Conservation (phyloP, 108 stramenopile species). For the Schizochytrium sp. region DNA sequence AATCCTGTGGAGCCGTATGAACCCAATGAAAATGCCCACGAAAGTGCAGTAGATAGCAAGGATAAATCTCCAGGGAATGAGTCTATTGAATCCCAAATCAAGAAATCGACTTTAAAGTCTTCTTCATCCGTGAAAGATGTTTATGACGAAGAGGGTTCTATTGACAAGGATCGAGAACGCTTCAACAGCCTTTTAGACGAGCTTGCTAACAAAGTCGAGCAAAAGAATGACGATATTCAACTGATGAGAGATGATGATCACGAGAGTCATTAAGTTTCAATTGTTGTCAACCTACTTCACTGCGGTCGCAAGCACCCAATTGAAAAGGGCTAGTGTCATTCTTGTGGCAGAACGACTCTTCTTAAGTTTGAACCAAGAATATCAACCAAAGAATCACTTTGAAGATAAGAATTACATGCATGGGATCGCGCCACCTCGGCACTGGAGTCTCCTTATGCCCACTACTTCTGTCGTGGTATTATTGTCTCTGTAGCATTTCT, state of each 20-base stretch:
- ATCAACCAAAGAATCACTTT: too few species aligned
- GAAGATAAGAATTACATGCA: too few species aligned
- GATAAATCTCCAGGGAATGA: neutral
- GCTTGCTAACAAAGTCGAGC: neutral
- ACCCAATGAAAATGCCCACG: neutral
- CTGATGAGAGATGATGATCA: conserved; percentile 29
- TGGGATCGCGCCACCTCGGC: too few species aligned
- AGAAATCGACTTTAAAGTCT: neutral
- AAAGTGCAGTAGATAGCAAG: neutral
- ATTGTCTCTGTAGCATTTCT: too few species aligned
- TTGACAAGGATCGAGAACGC: neutral
- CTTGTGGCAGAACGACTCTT: too few species aligned
- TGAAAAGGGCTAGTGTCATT: too few species aligned
- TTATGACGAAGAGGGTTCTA: neutral
- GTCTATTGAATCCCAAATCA: neutral
- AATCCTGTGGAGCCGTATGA: neutral
- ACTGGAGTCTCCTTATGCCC: too few species aligned
- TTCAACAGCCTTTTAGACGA: neutral
- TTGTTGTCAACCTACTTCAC: neutral
- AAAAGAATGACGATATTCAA: conserved; percentile 11
- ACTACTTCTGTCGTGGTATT: too few species aligned
- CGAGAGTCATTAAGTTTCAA: neutral
- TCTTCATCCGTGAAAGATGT: neutral
- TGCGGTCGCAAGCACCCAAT: neutral
- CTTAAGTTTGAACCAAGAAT: too few species aligned